Evolutionary conservation across 768 basidiomycete species (phyloP).

Genomic region (Xanthoconium stramineum): DNA sequence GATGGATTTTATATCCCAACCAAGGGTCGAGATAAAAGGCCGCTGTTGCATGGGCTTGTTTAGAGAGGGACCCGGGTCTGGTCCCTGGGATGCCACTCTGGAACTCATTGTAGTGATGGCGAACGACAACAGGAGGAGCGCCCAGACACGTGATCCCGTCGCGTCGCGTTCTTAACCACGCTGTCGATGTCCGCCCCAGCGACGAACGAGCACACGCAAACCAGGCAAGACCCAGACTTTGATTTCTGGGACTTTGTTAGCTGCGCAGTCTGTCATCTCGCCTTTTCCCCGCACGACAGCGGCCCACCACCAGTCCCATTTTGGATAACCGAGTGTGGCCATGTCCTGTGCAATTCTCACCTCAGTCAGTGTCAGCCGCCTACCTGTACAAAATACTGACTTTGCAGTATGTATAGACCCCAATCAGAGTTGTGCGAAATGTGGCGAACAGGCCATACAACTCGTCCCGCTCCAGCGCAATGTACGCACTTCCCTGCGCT

Average conservation of each 20-base stretch:
- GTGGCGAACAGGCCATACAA: constrained; percentile 60
- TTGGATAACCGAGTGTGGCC: constrained; percentile 88
- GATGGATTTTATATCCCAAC: constrained; percentile 50
- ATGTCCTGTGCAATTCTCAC: constrained; percentile 82
- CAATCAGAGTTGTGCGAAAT: constrained; percentile 73
- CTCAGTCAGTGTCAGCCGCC: constrained; percentile 52
- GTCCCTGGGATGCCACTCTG: constrained; percentile 8
- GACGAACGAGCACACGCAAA: constrained; percentile 2
- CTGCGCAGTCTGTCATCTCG: constrained; percentile 68
- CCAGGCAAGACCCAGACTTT: constrained; percentile 30
- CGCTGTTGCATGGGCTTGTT: background rate
- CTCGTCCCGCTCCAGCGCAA: constrained; percentile 71
- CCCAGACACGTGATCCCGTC: constrained; percentile 18
- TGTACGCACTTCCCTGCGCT: constrained; percentile 37
- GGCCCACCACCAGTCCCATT: constrained; percentile 64
- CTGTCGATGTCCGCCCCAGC: constrained; percentile 11
- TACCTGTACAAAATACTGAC: background rate
- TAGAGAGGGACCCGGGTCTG: background rate
- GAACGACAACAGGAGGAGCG: background rate
- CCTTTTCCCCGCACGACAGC: constrained; percentile 51
- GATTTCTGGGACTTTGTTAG: constrained; percentile 82
- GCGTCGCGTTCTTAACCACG: constrained; percentile 11
- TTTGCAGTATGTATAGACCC: constrained; percentile 42
- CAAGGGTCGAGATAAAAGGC: constrained; percentile 37
- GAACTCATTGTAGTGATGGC: background rate